A percentile compares a stretch with the other conserved stretches of the same genome.
Evolutionary conservation across 2,329 filamentous ascomycete genomes (phyloP).

Genomic region (Pseudopithomyces chartarum): DNA sequence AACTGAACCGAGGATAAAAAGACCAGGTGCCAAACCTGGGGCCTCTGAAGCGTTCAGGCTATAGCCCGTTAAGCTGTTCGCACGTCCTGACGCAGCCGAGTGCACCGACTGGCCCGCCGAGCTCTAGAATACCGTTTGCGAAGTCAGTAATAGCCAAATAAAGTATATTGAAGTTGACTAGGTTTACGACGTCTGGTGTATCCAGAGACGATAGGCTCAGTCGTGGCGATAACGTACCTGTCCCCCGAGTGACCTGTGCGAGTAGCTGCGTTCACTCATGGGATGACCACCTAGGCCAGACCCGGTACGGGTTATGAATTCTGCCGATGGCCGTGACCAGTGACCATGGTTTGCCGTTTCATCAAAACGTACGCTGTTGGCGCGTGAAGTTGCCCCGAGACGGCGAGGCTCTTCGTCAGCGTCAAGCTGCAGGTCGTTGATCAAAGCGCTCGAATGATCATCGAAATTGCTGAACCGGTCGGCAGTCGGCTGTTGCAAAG

Average conservation of each 20-base stretch:
- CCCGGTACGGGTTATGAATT: constrained; percentile 78
- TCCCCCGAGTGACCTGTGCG: constrained; percentile 93
- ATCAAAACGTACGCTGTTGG: constrained; percentile 97
- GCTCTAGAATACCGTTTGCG: constrained; percentile 54
- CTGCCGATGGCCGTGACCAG: constrained; percentile 83
- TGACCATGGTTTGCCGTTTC: constrained; percentile 92
- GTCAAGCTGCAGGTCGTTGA: constrained; percentile 83
- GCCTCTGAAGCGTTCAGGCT: constrained; percentile 80
- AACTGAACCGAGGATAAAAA: constrained; percentile 85
- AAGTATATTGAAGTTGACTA: not conserved
- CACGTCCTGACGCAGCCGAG: constrained; percentile 77
- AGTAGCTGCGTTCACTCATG: constrained; percentile 88
- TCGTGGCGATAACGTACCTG: constrained; percentile 50
- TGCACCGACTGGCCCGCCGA: constrained; percentile 84
- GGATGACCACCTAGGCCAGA: constrained; percentile 79
- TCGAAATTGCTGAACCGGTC: constrained; percentile 86
- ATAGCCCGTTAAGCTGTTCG: constrained; percentile 71
- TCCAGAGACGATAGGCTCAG: not conserved
- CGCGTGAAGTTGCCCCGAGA: constrained; percentile 84
- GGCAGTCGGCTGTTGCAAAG: constrained; percentile 76
- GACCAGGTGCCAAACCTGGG: constrained; percentile 77
- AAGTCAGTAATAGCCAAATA: not conserved
- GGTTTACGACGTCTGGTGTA: not conserved
- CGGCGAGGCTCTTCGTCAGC: constrained; percentile 84
- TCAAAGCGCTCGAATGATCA: constrained; percentile 78